Conservation (phyloP, 768 basidiomycete species). For the Podaxis carcinomalis region DNA sequence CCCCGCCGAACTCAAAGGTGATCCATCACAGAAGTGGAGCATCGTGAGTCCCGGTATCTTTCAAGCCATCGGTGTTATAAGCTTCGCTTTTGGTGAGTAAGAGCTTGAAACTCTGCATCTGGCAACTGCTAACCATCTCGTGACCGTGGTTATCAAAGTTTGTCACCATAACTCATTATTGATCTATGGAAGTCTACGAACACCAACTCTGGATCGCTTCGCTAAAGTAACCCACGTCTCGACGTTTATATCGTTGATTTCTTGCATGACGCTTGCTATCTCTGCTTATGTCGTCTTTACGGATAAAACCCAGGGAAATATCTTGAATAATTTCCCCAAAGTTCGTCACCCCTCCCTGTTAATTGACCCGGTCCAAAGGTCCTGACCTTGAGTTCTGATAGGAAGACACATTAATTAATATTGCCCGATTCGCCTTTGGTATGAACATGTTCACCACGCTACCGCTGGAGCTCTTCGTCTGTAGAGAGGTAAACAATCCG, state of each 20-base stretch:
- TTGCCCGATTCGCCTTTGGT: slow-evolving; percentile 92
- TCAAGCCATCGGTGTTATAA: slow-evolving; percentile 96
- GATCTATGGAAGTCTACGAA: slow-evolving; percentile 90
- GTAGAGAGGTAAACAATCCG: slow-evolving; percentile 70
- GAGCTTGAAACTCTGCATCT: no score
- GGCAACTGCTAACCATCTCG: neutral
- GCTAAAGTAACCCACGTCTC: slow-evolving; percentile 90
- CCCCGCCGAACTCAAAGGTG: slow-evolving; percentile 69
- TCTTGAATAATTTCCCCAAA: slow-evolving; percentile 88
- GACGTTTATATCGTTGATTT: slow-evolving; percentile 75
- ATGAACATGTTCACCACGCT: slow-evolving; percentile 98
- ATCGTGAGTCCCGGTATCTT: slow-evolving; percentile 79
- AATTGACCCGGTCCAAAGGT: neutral
- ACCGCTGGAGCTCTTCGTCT: slow-evolving; percentile 94
- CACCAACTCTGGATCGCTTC: slow-evolving; percentile 93
- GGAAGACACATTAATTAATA: slow-evolving; percentile 87
- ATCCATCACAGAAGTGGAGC: slow-evolving; percentile 68
- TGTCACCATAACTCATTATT: slow-evolving; percentile 97
- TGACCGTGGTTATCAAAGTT: slow-evolving; percentile 36
- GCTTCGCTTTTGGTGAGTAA: slow-evolving; percentile 72
- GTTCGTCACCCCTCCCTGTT: slow-evolving; percentile 34
- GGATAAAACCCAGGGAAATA: slow-evolving; percentile 90
- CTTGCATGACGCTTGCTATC: slow-evolving; percentile 81
- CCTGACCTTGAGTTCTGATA: slow-evolving; percentile 19
- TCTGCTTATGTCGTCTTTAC: slow-evolving; percentile 89